Conservation (phyloP, 1,139 yeast species). For the Scheffersomyces titani region DNA sequence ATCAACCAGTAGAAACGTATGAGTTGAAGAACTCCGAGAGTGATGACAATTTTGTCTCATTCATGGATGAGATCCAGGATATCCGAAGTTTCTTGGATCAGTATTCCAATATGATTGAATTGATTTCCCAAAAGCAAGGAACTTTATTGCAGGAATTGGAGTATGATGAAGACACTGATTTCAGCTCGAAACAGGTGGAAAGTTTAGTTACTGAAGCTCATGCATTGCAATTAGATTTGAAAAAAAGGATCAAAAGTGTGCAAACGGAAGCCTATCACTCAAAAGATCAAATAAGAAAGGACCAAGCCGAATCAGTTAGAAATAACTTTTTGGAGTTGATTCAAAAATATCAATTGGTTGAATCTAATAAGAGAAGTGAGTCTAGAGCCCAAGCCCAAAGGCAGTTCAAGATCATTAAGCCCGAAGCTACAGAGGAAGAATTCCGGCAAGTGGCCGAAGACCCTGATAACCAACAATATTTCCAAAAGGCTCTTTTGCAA, state of each 20-base stretch:
- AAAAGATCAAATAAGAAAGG: conserved; percentile 72
- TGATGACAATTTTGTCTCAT: conserved; percentile 62
- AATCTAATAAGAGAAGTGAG: conserved; percentile 78
- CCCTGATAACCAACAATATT: conserved; percentile 74
- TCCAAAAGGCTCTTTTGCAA: conserved; percentile 85
- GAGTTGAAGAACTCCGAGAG: conserved; percentile 31
- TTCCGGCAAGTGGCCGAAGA: conserved; percentile 79
- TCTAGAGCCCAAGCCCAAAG: conserved; percentile 85
- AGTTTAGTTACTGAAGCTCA: conserved; percentile 72
- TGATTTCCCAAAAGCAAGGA: conserved; percentile 77
- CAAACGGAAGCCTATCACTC: conserved; percentile 63
- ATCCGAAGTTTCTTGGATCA: conserved; percentile 77
- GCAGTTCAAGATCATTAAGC: conserved; percentile 86
- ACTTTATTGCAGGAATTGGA: conserved; percentile 72
- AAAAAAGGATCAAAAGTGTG: conserved; percentile 68
- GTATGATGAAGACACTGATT: conserved; percentile 68
- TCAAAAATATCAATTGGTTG: conserved; percentile 80
- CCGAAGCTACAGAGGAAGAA: conserved; percentile 84
- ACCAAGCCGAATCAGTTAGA: conserved; percentile 85
- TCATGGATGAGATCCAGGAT: conserved; percentile 77
- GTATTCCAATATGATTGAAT: conserved; percentile 70
- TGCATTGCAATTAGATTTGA: conserved; percentile 69
- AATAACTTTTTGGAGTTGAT: conserved; percentile 79
- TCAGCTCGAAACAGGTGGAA: conserved; percentile 73
- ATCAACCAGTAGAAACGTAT: conserved; percentile 15